Base-by-base conservation (phyloP, 108 stramenopile genomes). In the Mayamaea pseudoterrestris region DNA sequence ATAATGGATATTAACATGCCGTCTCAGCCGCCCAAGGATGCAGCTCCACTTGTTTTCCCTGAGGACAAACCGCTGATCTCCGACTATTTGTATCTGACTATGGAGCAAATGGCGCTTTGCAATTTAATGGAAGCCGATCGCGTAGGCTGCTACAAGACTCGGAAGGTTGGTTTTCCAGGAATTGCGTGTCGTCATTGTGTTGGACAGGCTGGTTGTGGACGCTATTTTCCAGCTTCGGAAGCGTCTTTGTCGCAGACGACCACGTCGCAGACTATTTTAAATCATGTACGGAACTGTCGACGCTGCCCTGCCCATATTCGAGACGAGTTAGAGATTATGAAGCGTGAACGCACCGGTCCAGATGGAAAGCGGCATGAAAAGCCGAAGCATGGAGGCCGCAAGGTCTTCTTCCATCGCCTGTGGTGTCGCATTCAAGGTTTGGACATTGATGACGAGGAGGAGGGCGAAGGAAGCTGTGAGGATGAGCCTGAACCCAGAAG, bases 241-340 rank as follows among this genome's bases (percentile, higher is more conserved):
- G 83, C 80, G 6, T 80, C 76, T n/a, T 46, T 90, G 8, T 85
- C 83, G n/a, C 83, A 90, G 54, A 90, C 88, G 7, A 85, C 88
- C 0, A 90, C 88, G 1, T 80, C 78, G 16, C 83, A 90, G 64
- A 85, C 83, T 3, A 77, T 90, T 21, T 64, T 83, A 60, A 90
- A 90, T 55, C 88, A 90, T 41, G 83, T 90, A 3, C 73, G 83
- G 7, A 85, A 85, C 41, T 90, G 88, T 50, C 75, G 88, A 13
- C 65, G 81, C 4, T 79, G 77, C 57, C 88, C 88, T 14, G 57
- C 74, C 27, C 79, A 83, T 34, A 79, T 90, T 30, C 55, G 83
- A 23, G 83, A 90, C 45, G 77, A 85, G 46, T 50, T 90, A 0
- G 88, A 90, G 51, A 50, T 82, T 13, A 82, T 84, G 82, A 83